Evolutionary conservation across 176 grass and related monocot genomes (phyloP).

Genomic region (Aegilops tauschii): DNA sequence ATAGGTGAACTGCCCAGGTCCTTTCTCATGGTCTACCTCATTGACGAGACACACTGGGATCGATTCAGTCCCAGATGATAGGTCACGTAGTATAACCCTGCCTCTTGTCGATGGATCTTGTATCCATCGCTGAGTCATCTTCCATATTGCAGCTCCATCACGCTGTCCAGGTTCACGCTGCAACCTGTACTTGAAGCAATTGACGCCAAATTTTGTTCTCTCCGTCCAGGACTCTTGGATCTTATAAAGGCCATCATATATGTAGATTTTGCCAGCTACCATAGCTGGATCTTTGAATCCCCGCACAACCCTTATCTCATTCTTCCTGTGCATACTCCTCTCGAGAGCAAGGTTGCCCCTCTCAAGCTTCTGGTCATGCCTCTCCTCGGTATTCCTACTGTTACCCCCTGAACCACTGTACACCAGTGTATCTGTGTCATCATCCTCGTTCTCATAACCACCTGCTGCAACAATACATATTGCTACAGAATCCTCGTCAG

Average conservation of each 20-base stretch:
- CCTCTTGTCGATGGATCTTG: conserved; percentile 56
- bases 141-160: conserved; percentile 54
- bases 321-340: conserved; percentile 56
- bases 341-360: conserved; percentile 74
- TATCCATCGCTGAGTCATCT: conserved; percentile 61
- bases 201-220: conserved; percentile 42
- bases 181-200: conserved; percentile 67
- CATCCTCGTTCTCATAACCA: conserved; percentile 65
- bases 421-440: conserved; percentile 52
- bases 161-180: conserved; percentile 50
- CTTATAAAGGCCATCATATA: conserved; percentile 80
- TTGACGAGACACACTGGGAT: conserved; percentile 63
- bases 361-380: conserved; percentile 63
- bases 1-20: conserved; percentile 61
- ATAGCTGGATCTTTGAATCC: conserved; percentile 56
- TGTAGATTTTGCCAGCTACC: conserved; percentile 54
- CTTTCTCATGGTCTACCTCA: conserved; percentile 64
- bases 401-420: conserved; percentile 73
- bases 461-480: conserved; percentile 66
- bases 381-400: conserved; percentile 46
- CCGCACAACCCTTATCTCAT: conserved; percentile 67
- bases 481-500: conserved; percentile 48
- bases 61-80: conserved; percentile 54
- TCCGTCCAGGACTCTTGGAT: conserved; percentile 64
- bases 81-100: conserved; percentile 47